Conservation (phyloP, 331 rosid genomes). For the Spiraea crenata region DNA sequence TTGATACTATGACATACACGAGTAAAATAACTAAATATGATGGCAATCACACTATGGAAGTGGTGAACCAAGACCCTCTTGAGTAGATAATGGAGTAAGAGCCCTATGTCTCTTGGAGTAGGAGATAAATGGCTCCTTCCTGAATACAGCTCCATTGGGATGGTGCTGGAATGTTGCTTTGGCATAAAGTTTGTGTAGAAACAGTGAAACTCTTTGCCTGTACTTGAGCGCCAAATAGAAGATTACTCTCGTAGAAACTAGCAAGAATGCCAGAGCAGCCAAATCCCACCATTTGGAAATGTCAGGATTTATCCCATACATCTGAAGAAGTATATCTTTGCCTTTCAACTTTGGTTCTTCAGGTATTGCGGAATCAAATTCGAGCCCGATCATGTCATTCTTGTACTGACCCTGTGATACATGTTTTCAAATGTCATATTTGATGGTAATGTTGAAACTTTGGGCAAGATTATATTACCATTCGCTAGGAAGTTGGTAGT, state of each 20-base stretch:
- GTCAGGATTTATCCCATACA: slow-evolving; percentile 9
- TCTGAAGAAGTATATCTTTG: slow-evolving; percentile 14
- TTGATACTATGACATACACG: neutral
- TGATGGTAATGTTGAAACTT: neutral
- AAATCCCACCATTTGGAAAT: slow-evolving; percentile 27
- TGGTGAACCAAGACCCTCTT: slow-evolving; percentile 24
- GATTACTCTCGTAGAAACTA: slow-evolving; percentile 3
- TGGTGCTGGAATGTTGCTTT: slow-evolving; percentile 5
- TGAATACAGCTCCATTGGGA: slow-evolving; percentile 6
- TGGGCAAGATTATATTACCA: too few species aligned
- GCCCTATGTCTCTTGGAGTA: slow-evolving; percentile 13
- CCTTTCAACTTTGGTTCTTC: slow-evolving; percentile 27
- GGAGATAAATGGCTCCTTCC: slow-evolving; percentile 3
- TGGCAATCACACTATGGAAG: neutral
- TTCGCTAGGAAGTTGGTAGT: too few species aligned
- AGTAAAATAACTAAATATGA: neutral
- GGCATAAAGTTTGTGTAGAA: slow-evolving; percentile 3
- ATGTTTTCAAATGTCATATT: too few species aligned
- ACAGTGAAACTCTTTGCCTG: slow-evolving; percentile 9
- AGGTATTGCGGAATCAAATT: slow-evolving; percentile 14
- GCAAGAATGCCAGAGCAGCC: slow-evolving; percentile 18
- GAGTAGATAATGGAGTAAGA: slow-evolving; percentile 23
- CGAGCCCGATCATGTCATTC: slow-evolving; percentile 25
- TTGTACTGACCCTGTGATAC: slow-evolving; percentile 26
- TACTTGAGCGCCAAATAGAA: slow-evolving; percentile 14